Evolutionary conservation across 305 asterid genomes (phyloP).

Genomic region (Solanum hybrid): DNA sequence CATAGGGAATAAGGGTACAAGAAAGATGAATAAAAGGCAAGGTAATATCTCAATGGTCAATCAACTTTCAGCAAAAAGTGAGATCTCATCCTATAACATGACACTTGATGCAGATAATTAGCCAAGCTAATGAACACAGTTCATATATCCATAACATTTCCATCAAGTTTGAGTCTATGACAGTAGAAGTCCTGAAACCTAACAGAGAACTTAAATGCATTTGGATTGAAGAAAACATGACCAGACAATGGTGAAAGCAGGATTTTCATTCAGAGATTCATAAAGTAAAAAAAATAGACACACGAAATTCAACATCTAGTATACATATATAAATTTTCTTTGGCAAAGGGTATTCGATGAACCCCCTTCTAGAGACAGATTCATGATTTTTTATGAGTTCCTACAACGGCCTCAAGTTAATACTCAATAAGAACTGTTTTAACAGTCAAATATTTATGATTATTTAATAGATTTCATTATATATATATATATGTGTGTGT

Average conservation of each 20-base stretch:
- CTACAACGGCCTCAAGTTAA: not conserved
- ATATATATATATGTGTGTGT: no score
- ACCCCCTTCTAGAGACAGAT: not conserved
- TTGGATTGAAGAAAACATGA: not conserved
- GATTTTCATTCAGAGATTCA: not conserved
- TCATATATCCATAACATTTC: not conserved
- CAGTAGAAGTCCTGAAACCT: not conserved
- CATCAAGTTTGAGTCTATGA: not conserved
- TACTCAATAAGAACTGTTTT: not conserved
- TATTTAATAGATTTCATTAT: not conserved
- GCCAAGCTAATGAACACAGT: not conserved
- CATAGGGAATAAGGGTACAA: conserved; percentile 23
- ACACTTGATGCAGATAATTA: not conserved
- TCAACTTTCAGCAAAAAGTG: not conserved
- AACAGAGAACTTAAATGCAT: not conserved
- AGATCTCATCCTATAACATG: not conserved
- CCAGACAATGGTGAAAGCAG: not conserved
- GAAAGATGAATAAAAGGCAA: conserved; percentile 12
- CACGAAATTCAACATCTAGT: not conserved
- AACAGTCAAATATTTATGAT: not conserved
- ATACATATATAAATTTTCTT: not conserved
- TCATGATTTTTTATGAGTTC: not conserved
- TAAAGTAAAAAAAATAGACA: not conserved
- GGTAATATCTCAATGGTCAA: not conserved
- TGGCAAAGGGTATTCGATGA: not conserved